phyloP scores from a whole-genome alignment of 306 rosid species.

The Herpetospermum pedunculosum region DNA sequence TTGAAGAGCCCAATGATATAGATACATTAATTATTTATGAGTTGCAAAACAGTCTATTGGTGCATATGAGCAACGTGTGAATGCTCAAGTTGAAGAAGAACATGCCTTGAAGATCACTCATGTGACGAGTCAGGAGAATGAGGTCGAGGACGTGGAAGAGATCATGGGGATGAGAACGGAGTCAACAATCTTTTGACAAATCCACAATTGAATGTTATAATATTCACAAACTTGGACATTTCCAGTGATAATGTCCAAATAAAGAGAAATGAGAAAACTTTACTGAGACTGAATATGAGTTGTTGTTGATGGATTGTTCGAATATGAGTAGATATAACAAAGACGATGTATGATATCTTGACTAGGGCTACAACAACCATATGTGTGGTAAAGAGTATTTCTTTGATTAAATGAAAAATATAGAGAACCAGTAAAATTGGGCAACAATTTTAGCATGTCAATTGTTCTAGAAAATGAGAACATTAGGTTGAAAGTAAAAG shows the following conservation, averaged over 20 bases:
- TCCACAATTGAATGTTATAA: not conserved
- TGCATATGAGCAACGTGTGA: constrained; percentile 6
- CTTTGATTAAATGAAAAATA: no score
- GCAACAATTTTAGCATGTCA: no score
- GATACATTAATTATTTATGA: no score
- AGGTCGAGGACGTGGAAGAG: no score
- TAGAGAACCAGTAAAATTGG: no score
- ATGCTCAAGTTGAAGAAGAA: not conserved
- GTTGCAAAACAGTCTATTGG: not conserved
- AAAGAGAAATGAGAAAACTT: not conserved
- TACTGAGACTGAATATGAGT: not conserved
- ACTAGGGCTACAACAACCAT: no score
- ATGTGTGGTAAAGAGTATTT: no score
- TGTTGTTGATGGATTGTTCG: not conserved
- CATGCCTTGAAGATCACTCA: not conserved
- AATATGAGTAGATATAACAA: no score
- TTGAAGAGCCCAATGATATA: no score
- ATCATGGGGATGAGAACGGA: not conserved
- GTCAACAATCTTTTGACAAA: not conserved
- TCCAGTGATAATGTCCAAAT: not conserved
- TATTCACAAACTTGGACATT: not conserved
- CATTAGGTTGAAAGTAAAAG: no score
- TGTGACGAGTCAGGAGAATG: not conserved
- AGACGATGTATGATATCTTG: no score
- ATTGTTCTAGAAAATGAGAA: no score